Evolutionary conservation across 306 rosid species (phyloP), one percentile per base, ranked within the genome.

Genomic region (Dicorynia guianensis): DNA sequence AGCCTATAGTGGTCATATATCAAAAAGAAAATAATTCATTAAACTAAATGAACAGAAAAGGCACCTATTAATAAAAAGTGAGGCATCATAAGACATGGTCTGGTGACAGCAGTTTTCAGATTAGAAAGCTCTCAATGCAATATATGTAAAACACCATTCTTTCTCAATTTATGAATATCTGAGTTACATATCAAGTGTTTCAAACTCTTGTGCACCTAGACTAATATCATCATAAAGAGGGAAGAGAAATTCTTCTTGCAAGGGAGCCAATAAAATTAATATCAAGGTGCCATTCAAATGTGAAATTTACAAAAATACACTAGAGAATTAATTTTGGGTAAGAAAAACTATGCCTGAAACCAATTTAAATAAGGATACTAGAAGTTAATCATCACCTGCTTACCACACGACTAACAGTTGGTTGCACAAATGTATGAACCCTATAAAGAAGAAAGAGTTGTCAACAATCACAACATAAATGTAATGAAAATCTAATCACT

Each of bases 381-480:
- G 64, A 54, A 77, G 76, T 48, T 68, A 72, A 83, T 71, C 30
- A 75, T 76, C 67, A 88, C 98, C 98, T 94, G 97, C 83, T 90
- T 49, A 90, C 90, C 54, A 92, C 96, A 53, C 98, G 98, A 76
- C 85, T 87, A 60, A 82, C 82, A n/a, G 95, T 87, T 84, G 98
- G 98, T 61, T 87, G 98, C 81, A 83, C 89, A 92, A 94, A 92
- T 58, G 87, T 76, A 79, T 90, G 97, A 84, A 94, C 97, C 97
- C 97, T 94, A 92, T 35, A 82, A 77, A 79, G 34, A 72, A 74
- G 11, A 17, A 78, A 59, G 80, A 30, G 57, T 6, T 54, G 50
- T 75, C 61, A 77, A 69, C 54, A 67, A 81, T 39, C 46, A 77
- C 71, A 17, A 36, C 65, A 35, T 61, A 71, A 71, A 35, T 53